Conservation (phyloP, 345 rosid species). For the Gossypium raimondii region DNA sequence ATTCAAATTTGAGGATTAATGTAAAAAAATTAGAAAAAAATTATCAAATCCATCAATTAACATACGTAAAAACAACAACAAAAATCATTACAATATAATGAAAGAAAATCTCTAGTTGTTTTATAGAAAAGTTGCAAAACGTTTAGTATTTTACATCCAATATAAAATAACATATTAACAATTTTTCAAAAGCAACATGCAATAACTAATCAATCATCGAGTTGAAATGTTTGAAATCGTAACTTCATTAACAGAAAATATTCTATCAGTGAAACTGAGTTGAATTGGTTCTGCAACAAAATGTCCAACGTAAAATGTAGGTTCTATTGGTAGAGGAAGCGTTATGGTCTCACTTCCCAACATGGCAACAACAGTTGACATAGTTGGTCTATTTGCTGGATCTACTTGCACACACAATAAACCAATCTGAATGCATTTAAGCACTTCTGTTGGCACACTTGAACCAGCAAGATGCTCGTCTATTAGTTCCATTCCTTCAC, state of each 20-base stretch:
- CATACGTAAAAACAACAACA: too few relatives aligned
- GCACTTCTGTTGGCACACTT: constrained; percentile 36
- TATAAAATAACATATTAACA: too few relatives aligned
- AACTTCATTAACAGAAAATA: neutral
- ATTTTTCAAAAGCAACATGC: neutral
- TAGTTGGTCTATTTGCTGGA: constrained; percentile 45
- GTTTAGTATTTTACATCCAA: too few relatives aligned
- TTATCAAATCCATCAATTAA: too few relatives aligned
- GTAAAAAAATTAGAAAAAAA: too few relatives aligned
- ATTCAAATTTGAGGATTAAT: too few relatives aligned
- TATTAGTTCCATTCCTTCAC: neutral
- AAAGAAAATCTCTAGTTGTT: too few relatives aligned
- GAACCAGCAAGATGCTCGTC: constrained; percentile 23
- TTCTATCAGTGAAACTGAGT: neutral
- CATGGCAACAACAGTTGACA: constrained; percentile 43
- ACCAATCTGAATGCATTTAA: constrained; percentile 11
- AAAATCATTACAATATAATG: too few relatives aligned
- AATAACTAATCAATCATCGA: neutral
- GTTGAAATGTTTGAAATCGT: neutral
- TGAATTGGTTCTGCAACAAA: constrained; percentile 7
- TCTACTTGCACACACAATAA: constrained; percentile 62
- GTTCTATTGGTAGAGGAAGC: constrained; percentile 32
- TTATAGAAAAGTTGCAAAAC: too few relatives aligned
- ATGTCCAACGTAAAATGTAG: constrained; percentile 33
- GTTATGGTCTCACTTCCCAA: constrained; percentile 33